Evolutionary conservation across 129 eudicot genomes (phyloP), one percentile per base, ranked within the genome.

Genomic region (Arctium minus): DNA sequence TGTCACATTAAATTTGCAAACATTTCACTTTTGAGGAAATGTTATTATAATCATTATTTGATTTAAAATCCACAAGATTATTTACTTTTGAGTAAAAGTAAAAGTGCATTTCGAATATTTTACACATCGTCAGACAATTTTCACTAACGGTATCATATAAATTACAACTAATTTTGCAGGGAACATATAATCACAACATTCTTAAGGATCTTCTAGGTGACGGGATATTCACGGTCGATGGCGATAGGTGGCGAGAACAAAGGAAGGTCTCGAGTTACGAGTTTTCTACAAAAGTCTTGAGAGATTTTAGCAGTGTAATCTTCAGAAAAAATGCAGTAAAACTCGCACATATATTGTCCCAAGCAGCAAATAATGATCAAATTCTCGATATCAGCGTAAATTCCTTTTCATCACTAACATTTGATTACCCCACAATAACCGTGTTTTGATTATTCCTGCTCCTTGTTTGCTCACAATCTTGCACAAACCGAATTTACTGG

Each of bases 161-260:
- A 8, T 53, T 32, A 32, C 9, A 13, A 7, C 13, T 44, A 40
- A 76, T 48, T 56, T 27, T 85, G 62, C 91, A 92, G 94, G 97
- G 97, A 76, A 38, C 37, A 44, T 75, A 90, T 75, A 85, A 62
- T 32, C 80, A 90, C 46, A 30, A 74, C 75, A 87, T 82, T 65
- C 35, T 90, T 37, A 88, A 46, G 11, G 92, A 87, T 84, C 88
- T 93, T 31, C 72, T 93, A 13, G 97, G 97, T 60, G 95, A 93
- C 37, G 97, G 97, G 56, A 93, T 93, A 78, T 91, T 93, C 84
- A 85, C 92, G 5, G 97, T 92, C 56, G 97, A 92, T 80, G 94
- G 93, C 4, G 94, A 92, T 17, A 90, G 86, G 77, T 92, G 97
- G 97, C 90, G 88, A 11, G 79, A 89, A 22, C 94, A 90, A 81